Base-by-base conservation (phyloP, 768 basidiomycete genomes). In the Tylopilus plumbeoviolaceoides region DNA sequence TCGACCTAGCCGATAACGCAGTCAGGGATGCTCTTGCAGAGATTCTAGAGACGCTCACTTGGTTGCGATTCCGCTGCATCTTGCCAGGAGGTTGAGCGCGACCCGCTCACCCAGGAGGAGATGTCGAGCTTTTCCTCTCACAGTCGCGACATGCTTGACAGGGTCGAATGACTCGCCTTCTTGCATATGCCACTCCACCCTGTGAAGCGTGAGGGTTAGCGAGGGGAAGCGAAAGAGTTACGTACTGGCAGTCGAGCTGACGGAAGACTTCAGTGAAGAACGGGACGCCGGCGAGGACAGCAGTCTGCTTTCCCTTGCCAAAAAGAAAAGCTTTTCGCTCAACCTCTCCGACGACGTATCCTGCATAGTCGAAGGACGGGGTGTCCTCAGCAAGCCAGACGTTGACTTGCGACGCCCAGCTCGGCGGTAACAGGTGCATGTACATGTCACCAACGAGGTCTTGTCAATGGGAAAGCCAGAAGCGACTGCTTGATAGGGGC, bases 51-150 rank as follows among this genome's bases (percentile, higher is more conserved):
- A 28, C 27, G 65, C 84, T 69, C 63, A 95, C 94, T 89, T 88
- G 27, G 93, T 95, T 17, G 95, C 95, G 58, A 98, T 98, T 5
- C 97, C 97, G 59, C 92, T 94, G 71, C 95, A 98, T 61, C 97
- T 77, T 9, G 97, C 93, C 48, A 99, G 78, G 53, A 95, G 78
- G 67, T 98, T 98, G 61, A 99, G 76, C 9, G 91, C 95, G 40
- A 97, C 84, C 43, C 95, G 79, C 69, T 99, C 97, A 36, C 94
- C 95, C 10, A 98, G 76, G 14, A 99, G 81, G 51, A 98, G 72
- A 61, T 89, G 84, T 40, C 95, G 77, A 8, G 89, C 95, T 63
- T 88, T 90, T 9, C 97, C 97, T 53, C 78, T 81, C 14, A 98
- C 94, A 31, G 94, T 94, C 21, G 95, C 97, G 56, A 98, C 81